phyloP scores from a whole-genome alignment of 1,284 basidiomycete species.

The Fistulinella cinereoalba region DNA sequence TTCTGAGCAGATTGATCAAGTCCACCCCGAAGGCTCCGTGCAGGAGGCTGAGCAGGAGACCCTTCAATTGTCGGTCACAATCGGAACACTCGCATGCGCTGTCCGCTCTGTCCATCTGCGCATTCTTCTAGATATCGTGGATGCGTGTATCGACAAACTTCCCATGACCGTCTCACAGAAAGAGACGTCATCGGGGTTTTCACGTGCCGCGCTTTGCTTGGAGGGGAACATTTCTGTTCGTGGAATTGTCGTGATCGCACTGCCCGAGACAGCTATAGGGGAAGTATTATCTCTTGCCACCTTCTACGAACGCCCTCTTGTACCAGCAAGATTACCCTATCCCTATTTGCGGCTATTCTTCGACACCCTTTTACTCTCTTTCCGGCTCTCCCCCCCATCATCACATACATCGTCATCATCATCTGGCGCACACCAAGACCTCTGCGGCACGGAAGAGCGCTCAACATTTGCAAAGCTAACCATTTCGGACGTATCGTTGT shows the following conservation, averaged over 20 bases:
- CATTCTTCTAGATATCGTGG: constrained; percentile 42
- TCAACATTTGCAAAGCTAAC: constrained; percentile 32
- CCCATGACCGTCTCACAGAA: constrained; percentile 18
- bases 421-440: constrained; percentile 8
- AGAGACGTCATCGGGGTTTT: constrained; percentile 4
- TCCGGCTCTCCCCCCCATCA: constrained; percentile 18
- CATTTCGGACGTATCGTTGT: constrained; percentile 52
- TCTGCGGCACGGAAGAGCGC: constrained; percentile 2
- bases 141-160: constrained; percentile 37
- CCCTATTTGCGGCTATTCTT: constrained; percentile 59
- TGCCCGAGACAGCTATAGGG: constrained; percentile 24
- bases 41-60: constrained; percentile 14
- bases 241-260: constrained; percentile 50
- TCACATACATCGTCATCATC: constrained; percentile 1
- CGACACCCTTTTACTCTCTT: constrained; percentile 46
- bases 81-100: constrained; percentile 52
- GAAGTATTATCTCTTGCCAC: constrained; percentile 26
- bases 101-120: constrained; percentile 54
- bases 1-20: constrained; percentile 5
- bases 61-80: constrained; percentile 37
- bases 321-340: constrained; percentile 46
- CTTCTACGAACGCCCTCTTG: constrained; percentile 55
- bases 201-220: constrained; percentile 25
- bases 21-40: constrained; percentile 3
- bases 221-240: constrained; percentile 41